Evolutionary conservation across 1,284 basidiomycete species (phyloP).

Genomic region (Puccinia triticina): DNA sequence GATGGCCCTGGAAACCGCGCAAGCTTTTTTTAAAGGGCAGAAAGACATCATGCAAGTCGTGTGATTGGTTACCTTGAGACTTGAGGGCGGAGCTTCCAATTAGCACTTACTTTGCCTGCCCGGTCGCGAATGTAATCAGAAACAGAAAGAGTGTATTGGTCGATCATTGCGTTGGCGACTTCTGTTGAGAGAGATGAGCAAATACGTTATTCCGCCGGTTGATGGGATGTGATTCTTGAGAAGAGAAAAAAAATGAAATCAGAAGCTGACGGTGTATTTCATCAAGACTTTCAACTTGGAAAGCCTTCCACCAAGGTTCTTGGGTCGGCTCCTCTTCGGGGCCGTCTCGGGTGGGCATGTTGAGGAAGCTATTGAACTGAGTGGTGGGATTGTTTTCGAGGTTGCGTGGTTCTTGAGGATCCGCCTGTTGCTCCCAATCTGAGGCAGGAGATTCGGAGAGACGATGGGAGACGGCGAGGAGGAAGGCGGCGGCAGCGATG

Average conservation of each 20-base stretch:
- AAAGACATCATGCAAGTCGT: neutral
- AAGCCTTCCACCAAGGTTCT: conserved; percentile 44
- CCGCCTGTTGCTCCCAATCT: neutral
- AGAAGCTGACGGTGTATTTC: conserved; percentile 35
- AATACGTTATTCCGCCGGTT: neutral
- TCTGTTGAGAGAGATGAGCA: neutral
- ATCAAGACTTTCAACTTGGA: conserved; percentile 28
- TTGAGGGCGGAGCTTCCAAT: neutral
- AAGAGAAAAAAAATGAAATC: neutral
- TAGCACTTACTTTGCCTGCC: conserved; percentile 18
- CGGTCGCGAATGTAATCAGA: conserved; percentile 28
- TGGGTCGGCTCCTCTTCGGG: neutral
- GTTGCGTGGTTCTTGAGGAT: neutral
- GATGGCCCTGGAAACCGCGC: conserved; percentile 17
- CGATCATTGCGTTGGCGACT: conserved; percentile 39
- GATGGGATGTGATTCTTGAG: neutral
- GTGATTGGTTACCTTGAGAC: neutral
- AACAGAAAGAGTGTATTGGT: conserved; percentile 37
- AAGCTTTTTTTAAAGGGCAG: neutral
- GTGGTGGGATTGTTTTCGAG: neutral
- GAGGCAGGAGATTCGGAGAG: conserved; percentile 24
- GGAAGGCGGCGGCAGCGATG: conserved; percentile 46
- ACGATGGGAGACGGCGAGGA: conserved; percentile 40
- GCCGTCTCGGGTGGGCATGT: neutral
- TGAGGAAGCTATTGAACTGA: conserved; percentile 11